Percentiles rank a stretch among this genome's conserved stretches.
Conservation (phyloP, 2,329 filamentous ascomycete genomes). For the Pestalotiopsis sp. region DNA sequence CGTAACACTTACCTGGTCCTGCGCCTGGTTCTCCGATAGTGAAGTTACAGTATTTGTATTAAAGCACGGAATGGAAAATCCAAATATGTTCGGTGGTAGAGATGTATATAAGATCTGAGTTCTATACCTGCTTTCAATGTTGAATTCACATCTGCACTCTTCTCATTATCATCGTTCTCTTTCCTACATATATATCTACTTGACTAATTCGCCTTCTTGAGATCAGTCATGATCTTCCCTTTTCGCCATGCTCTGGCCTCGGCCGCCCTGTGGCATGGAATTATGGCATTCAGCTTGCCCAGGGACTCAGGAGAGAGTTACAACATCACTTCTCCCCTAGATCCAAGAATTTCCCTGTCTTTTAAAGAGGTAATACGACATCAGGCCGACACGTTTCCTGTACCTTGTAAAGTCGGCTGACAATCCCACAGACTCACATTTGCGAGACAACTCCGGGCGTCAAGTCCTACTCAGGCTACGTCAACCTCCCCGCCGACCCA, state of each 20-base stretch:
- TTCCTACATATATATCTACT: background rate
- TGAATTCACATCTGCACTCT: background rate
- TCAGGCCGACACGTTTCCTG: too few species aligned
- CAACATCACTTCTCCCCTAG: background rate
- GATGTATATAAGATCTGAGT: background rate
- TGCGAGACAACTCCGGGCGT: constrained; percentile 57
- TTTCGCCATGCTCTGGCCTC: background rate
- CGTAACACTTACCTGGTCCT: background rate
- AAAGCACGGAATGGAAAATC: background rate
- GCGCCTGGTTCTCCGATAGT: background rate
- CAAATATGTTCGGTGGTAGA: background rate
- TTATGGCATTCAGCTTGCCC: background rate
- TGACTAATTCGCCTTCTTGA: too few species aligned
- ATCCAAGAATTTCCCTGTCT: background rate
- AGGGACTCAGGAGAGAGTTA: background rate
- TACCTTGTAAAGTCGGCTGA: background rate
- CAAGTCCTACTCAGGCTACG: constrained; percentile 45
- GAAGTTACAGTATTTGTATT: background rate
- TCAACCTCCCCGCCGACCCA: constrained; percentile 26
- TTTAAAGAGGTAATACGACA: constrained; percentile 3
- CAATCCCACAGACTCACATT: constrained; percentile 23
- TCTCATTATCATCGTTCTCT: background rate
- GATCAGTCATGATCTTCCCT: background rate
- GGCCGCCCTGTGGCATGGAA: background rate
- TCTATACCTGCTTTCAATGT: background rate